phyloP scores from a whole-genome alignment of 1,284 basidiomycete genomes.

The Cutaneotrichosporon mucoides region DNA sequence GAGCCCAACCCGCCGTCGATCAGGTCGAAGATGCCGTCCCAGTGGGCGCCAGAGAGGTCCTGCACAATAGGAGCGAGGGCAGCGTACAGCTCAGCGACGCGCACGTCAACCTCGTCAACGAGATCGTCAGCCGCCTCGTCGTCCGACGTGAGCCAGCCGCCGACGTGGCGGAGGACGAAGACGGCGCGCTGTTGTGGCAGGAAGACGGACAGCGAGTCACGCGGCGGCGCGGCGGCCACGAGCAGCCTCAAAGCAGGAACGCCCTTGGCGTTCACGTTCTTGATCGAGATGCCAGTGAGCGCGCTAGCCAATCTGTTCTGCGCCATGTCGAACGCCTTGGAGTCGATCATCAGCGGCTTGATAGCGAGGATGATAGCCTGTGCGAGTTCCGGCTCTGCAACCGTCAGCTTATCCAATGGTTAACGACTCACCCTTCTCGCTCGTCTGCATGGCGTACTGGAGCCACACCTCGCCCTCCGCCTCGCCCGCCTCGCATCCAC shows the following conservation, averaged over 20 bases:
- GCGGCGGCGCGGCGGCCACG: conserved; percentile 69
- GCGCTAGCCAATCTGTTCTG: conserved; percentile 84
- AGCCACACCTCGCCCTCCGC: conserved; percentile 75
- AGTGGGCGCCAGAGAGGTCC: conserved; percentile 78
- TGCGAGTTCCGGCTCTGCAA: conserved; percentile 62
- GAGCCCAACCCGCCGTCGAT: conserved; percentile 86
- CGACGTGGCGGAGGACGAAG: conserved; percentile 81
- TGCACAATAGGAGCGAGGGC: conserved; percentile 84
- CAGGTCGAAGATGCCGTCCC: conserved; percentile 88
- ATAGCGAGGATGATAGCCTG: conserved; percentile 64
- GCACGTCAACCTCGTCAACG: conserved; percentile 69
- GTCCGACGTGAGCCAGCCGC: conserved; percentile 71
- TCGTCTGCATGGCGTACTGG: conserved; percentile 59
- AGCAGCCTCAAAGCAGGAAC: conserved; percentile 66
- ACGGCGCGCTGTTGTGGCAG: conserved; percentile 81
- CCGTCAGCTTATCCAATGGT: neutral
- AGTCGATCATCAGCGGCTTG: conserved; percentile 62
- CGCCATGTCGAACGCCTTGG: conserved; percentile 70
- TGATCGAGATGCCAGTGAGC: conserved; percentile 64
- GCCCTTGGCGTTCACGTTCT: conserved; percentile 64
- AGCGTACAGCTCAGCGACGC: conserved; percentile 69
- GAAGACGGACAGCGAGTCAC: conserved; percentile 76
- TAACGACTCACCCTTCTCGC: conserved; percentile 57
- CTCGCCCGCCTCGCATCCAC: conserved; percentile 56
- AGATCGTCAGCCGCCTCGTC: conserved; percentile 63